Conservation (phyloP, 148 eudicot species). For the Rhododendron ferrugineum region DNA sequence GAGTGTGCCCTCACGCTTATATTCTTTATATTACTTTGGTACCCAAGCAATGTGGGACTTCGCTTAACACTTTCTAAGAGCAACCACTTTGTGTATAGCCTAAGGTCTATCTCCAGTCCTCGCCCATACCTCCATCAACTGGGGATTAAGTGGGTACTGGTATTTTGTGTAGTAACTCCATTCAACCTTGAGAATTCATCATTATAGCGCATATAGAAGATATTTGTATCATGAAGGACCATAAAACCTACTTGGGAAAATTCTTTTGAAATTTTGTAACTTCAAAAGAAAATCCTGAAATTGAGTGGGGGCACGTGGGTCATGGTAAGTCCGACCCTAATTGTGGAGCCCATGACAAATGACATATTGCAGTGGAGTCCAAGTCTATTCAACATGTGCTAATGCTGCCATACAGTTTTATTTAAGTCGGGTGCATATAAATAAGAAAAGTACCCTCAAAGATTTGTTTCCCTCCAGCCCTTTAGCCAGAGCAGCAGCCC, state of each 20-base stretch:
- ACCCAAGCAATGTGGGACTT: no score
- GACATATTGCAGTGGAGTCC: not conserved
- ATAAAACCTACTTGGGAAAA: not conserved
- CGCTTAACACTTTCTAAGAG: not conserved
- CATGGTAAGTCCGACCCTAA: not conserved
- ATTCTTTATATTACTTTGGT: no score
- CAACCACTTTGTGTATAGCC: not conserved
- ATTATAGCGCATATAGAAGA: not conserved
- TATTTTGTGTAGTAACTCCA: not conserved
- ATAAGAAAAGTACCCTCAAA: conserved; percentile 53
- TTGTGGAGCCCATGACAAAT: not conserved
- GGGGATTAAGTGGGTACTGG: not conserved
- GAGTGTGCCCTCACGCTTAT: no score
- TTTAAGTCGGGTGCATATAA: not conserved
- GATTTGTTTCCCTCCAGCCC: conserved; percentile 90
- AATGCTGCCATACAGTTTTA: not conserved
- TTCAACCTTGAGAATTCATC: not conserved
- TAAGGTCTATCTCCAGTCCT: not conserved
- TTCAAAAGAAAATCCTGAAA: not conserved
- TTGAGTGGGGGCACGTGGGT: not conserved
- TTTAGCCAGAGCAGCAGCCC: conserved; percentile 80
- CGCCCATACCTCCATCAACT: not conserved
- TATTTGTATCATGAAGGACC: not conserved
- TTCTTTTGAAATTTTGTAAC: not conserved
- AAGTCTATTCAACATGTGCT: not conserved